A percentile compares a stretch with the other conserved stretches of the same genome.
Evolutionary conservation across 2,329 filamentous ascomycete species (phyloP).

Genomic region (Pseudogymnoascus sp.): DNA sequence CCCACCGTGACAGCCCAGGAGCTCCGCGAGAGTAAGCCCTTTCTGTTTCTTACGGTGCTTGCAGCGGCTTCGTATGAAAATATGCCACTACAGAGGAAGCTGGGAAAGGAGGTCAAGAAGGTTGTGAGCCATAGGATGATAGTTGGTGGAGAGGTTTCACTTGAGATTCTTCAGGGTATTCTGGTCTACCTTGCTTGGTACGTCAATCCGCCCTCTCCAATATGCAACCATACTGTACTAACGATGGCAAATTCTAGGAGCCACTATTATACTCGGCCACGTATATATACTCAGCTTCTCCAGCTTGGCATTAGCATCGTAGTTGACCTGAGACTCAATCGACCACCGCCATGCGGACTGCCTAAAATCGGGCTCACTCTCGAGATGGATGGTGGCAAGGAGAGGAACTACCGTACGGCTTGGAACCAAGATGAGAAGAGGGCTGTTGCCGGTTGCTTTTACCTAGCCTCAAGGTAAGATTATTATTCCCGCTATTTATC

Average conservation of each 20-base stretch:
- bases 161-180: constrained; percentile 3
- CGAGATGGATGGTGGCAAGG: constrained; percentile 12
- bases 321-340: constrained; percentile 23
- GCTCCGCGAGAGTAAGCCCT: constrained; percentile 20
- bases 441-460: constrained; percentile 37
- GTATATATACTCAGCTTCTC: background rate
- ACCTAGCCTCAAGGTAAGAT: constrained; percentile 30
- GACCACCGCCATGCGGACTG: constrained; percentile 14
- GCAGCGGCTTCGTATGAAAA: constrained; percentile 26
- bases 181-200: background rate
- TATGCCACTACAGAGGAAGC: constrained; percentile 28
- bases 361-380: background rate
- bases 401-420: constrained; percentile 10
- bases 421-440: constrained; percentile 36
- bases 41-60: constrained; percentile 8
- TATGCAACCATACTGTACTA: background rate
- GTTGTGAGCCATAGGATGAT: constrained; percentile 25
- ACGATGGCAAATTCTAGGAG: background rate
- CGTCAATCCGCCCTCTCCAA: background rate
- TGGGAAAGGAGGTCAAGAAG: constrained; percentile 28
- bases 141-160: constrained; percentile 8
- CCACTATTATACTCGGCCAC: background rate
- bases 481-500: background rate
- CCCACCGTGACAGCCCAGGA: constrained; percentile 21
- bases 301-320: constrained; percentile 1